Base-by-base conservation (phyloP, 805 yeast species). In the Candida tammaniensis region DNA sequence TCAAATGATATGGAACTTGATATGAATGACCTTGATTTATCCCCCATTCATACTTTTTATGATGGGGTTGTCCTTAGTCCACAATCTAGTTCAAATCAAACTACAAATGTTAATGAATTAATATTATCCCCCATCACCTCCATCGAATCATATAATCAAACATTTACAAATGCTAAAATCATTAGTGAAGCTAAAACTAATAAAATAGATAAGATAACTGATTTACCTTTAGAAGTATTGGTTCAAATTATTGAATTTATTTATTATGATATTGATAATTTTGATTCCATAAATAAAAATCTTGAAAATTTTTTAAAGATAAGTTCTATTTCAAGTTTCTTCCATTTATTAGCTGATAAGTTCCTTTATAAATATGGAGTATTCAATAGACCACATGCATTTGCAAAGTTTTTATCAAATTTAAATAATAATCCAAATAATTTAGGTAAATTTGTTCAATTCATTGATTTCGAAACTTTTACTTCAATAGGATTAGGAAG, bases 401-500 rank as follows among this genome's bases (percentile, higher is more conserved):
- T 87, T 49, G 85, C 82, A 54, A 76, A 71, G 47, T 82, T 88
- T 47, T 65, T 86, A 27, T 66, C 59, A 37, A 74, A 85, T 42
- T 66, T 86, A 26, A 68, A 60, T 38, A 74, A 85, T 41, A 74
- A 84, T 42, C 58, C 66, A 27, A 49, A 58, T n/a, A 59, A 65
- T 27, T 59, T 80, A 30, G 81, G 82, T 12, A 74, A 69, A 40
- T 75, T 73, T 43, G 91, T 86, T 14, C 78, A 80, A 47, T 78
- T 81, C 33, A 73, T 89, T 47, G 96, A 88, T 61, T 89, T 88
- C 49, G 84, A 85, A 50, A 91, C 85, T 47, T 82, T 88, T 57
- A 87, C 96, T 1, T 81, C 91, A 0, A 80, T 89, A 31, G 96
- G 96, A 0, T 68, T 88, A 30, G 96, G 96, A 2, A 69, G 96